Percentiles rank a stretch among this genome's conserved stretches.
Conservation (phyloP, 2,329 filamentous ascomycete species). For the Tolypocladium sp. region DNA sequence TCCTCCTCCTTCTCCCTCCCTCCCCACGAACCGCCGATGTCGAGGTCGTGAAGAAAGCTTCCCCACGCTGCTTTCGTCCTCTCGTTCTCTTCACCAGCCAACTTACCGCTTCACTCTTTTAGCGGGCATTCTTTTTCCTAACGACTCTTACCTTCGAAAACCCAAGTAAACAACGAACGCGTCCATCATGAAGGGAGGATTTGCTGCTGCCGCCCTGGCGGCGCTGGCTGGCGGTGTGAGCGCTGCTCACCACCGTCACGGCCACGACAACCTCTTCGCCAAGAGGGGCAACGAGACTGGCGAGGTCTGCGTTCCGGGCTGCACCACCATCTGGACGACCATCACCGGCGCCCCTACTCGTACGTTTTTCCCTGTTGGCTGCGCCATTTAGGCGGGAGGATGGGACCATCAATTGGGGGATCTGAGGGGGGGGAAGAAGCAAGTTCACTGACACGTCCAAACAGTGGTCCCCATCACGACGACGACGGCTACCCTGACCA, state of each 20-base stretch:
- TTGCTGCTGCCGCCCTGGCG: conserved; percentile 57
- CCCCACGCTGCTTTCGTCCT: conserved; percentile 38
- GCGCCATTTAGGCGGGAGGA: neutral
- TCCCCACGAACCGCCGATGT: conserved; percentile 35
- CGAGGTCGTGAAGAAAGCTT: conserved; percentile 42
- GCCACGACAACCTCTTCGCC: conserved; percentile 51
- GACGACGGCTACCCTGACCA: conserved; percentile 14
- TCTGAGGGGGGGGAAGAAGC: neutral
- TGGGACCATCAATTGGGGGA: neutral
- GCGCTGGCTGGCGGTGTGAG: conserved; percentile 47
- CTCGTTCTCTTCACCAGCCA: conserved; percentile 32
- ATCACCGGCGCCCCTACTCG: conserved; percentile 57
- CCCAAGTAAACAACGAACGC: neutral
- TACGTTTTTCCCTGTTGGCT: conserved; percentile 28
- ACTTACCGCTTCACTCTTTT: conserved; percentile 76
- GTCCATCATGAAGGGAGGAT: conserved; percentile 63
- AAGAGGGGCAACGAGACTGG: conserved; percentile 33
- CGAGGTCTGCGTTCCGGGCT: conserved; percentile 49
- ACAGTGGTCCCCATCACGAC: conserved; percentile 27
- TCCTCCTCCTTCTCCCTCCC: conserved; percentile 22
- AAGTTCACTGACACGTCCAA: conserved; percentile 8
- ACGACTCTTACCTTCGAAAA: neutral
- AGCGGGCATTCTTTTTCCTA: conserved; percentile 65
- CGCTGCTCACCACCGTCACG: conserved; percentile 53
- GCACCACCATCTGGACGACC: conserved; percentile 67